A percentile compares a stretch with the other conserved stretches of the same genome.
These are phyloP conservation scores for Capsella bursapastoris DNA, from an alignment of 345 rosid species.

Conservation along the genomic window DNA sequence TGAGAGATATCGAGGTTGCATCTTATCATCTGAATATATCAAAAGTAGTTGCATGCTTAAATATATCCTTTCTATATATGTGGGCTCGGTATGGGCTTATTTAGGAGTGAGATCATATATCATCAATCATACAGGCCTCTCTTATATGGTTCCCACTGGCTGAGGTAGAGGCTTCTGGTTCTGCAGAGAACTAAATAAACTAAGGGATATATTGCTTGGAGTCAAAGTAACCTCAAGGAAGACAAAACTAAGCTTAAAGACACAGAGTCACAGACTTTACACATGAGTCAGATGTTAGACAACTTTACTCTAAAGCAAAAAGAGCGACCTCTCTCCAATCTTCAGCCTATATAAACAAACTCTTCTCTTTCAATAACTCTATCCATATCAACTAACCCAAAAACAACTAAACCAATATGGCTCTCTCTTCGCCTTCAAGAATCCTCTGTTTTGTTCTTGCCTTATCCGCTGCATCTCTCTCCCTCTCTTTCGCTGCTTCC, in stretches of 20 bases:
- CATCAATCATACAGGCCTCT: conserved; percentile 6
- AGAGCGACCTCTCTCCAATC: conserved; percentile 1
- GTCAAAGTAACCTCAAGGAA: conserved; percentile 31
- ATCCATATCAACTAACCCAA: conserved; percentile 18
- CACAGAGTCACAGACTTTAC: conserved; percentile 32
- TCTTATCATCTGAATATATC: not conserved
- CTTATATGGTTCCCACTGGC: conserved; percentile 9
- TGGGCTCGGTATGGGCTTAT: conserved; percentile 20
- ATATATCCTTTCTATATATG: not conserved
- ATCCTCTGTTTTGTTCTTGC: conserved; percentile 44
- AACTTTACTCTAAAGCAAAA: conserved; percentile 44
- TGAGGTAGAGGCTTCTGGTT: not conserved
- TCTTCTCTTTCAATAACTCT: conserved; percentile 16
- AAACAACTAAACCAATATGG: conserved; percentile 42
- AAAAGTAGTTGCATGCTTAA: not conserved
- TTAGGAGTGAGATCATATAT: conserved; percentile 11
- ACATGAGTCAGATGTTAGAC: conserved; percentile 33
- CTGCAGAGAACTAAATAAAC: conserved; percentile 2
- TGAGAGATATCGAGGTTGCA: not conserved
- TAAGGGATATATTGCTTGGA: conserved; percentile 34
- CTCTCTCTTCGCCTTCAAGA: conserved; percentile 43
- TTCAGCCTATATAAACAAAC: conserved; percentile 37
- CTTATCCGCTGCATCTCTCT: conserved; percentile 41
- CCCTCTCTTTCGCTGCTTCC: conserved; percentile 46
- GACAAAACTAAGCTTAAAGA: conserved; percentile 42